These are phyloP conservation scores for Knoxdaviesia capensis DNA, from an alignment of 2,329 filamentous ascomycete species.

Conservation along the genomic window DNA sequence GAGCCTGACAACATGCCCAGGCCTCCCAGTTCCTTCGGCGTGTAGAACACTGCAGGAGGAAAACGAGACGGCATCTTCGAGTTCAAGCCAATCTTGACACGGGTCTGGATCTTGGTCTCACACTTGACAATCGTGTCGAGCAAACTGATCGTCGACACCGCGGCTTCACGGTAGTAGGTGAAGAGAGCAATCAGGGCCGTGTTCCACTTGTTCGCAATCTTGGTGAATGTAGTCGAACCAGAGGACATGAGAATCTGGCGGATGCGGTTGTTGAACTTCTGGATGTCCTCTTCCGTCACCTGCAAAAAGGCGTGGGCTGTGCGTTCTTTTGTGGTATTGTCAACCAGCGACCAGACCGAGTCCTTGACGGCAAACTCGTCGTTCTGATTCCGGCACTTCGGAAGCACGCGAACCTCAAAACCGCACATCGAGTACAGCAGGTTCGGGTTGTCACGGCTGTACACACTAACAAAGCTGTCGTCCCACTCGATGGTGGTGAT, in stretches of 20 bases:
- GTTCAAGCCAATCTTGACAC: slow-evolving; percentile 96
- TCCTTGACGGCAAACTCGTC: slow-evolving; percentile 97
- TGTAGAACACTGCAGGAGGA: slow-evolving; percentile 96
- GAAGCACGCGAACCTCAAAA: slow-evolving; percentile 89
- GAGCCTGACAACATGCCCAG: slow-evolving; percentile 98
- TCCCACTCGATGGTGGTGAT: slow-evolving; percentile 98
- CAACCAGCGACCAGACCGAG: slow-evolving; percentile 92
- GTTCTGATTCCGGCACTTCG: slow-evolving; percentile 85
- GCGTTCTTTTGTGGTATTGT: slow-evolving; percentile 90
- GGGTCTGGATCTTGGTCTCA: slow-evolving; percentile 97
- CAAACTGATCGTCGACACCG: slow-evolving; percentile 82
- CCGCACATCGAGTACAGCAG: slow-evolving; percentile 94
- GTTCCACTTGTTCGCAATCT: slow-evolving; percentile 99
- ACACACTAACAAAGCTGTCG: slow-evolving; percentile 93
- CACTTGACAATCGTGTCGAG: slow-evolving; percentile 98
- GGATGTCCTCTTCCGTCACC: slow-evolving; percentile 92
- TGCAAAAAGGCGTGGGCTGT: slow-evolving; percentile 95
- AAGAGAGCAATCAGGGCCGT: slow-evolving; percentile 92
- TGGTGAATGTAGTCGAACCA: slow-evolving; percentile 97
- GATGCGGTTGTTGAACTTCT: slow-evolving; percentile 98
- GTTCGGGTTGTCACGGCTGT: slow-evolving; percentile 95
- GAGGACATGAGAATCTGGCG: slow-evolving; percentile 98
- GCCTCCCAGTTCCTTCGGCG: slow-evolving; percentile 90
- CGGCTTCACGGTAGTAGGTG: slow-evolving; percentile 95
- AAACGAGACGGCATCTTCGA: slow-evolving; percentile 99